A percentile compares a stretch with the other conserved stretches of the same genome.
Evolutionary conservation across 768 basidiomycete genomes (phyloP).

Genomic region (Boletus rex-veris): DNA sequence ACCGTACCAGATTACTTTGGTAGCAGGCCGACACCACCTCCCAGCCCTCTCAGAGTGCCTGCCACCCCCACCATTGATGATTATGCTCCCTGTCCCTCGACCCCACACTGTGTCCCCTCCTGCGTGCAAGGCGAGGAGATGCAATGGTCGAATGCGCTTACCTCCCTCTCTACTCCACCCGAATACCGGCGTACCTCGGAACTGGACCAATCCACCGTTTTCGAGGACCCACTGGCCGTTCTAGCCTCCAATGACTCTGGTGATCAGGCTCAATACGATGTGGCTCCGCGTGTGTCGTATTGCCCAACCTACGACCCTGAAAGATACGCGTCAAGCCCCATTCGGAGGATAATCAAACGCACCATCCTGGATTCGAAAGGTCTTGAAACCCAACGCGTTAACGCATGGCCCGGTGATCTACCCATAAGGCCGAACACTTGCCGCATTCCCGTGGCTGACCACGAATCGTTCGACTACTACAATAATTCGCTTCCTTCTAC

Average conservation of each 20-base stretch:
- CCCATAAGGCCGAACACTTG: slow-evolving; percentile 2
- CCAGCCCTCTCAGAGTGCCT: neutral
- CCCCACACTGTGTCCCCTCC: slow-evolving; percentile 4
- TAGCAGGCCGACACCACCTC: slow-evolving; percentile 7
- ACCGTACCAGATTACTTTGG: neutral
- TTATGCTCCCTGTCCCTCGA: slow-evolving; percentile 14
- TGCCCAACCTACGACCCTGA: neutral
- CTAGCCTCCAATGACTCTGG: neutral
- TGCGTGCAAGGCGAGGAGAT: neutral
- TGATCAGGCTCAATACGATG: neutral
- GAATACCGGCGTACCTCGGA: neutral
- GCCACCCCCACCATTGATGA: neutral
- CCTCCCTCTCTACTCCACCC: too few relatives aligned
- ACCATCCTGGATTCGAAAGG: neutral
- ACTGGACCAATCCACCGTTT: neutral
- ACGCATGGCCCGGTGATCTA: neutral
- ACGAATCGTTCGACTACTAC: slow-evolving; percentile 11
- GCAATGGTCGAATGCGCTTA: neutral
- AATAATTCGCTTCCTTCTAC: neutral
- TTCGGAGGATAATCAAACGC: slow-evolving; percentile 11
- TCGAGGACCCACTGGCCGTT: neutral
- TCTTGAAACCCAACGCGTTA: neutral
- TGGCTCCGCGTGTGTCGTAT: neutral
- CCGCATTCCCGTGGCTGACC: slow-evolving; percentile 7
- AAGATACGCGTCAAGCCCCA: slow-evolving; percentile 12